These are phyloP conservation scores for Lyophyllum atratum DNA, from an alignment of 768 basidiomycete species.

Conservation along the genomic window DNA sequence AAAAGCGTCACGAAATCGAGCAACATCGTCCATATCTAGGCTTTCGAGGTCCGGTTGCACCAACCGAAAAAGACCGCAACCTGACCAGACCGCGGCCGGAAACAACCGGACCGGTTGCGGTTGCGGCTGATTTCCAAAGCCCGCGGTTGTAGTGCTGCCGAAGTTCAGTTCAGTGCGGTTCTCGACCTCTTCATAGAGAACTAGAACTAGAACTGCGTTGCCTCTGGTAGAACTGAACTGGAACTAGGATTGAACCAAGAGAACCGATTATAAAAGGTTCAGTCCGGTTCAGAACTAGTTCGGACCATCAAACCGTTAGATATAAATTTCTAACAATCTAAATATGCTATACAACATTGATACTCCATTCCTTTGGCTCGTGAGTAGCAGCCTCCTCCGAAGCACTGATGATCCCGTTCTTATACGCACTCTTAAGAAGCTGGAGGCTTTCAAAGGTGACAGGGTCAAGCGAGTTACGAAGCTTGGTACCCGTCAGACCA, in stretches of 20 bases:
- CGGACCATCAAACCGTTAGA: not conserved
- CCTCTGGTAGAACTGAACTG: not conserved
- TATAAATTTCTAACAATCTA: not conserved
- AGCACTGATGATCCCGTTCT: not conserved
- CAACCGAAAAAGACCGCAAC: no score
- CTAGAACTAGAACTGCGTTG: not conserved
- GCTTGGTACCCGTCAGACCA: not conserved
- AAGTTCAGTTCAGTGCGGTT: slow-evolving; percentile 6
- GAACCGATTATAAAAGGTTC: not conserved
- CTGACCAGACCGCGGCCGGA: no score
- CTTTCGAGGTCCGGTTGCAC: no score
- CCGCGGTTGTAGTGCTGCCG: slow-evolving; percentile 3
- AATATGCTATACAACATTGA: not conserved
- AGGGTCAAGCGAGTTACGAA: not conserved
- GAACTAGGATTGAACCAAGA: not conserved
- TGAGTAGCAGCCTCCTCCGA: not conserved
- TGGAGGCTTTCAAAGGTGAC: not conserved
- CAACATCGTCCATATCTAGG: no score
- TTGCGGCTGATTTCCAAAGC: no score
- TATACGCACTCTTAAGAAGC: not conserved
- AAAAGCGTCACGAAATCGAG: no score
- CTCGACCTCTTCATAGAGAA: not conserved
- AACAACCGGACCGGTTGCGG: no score
- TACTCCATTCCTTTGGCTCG: no score
- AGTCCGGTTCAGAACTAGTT: not conserved